Conservation (phyloP, 2,329 filamentous ascomycete species). For the Cyphellophora attinorum region DNA sequence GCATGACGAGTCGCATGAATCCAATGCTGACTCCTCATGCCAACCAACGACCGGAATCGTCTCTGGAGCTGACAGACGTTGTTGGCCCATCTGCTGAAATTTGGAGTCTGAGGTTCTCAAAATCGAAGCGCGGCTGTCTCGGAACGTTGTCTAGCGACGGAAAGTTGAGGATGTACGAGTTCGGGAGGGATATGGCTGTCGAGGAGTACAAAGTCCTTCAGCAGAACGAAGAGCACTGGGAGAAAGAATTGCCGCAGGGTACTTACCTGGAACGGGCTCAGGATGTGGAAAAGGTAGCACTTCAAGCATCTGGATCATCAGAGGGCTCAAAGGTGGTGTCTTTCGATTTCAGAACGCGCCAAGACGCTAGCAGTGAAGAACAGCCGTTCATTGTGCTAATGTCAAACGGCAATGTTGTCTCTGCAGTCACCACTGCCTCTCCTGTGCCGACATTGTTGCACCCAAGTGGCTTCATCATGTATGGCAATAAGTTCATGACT, state of each 20-base stretch:
- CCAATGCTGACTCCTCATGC: constrained; percentile 18
- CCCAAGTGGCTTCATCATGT: not conserved
- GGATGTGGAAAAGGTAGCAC: constrained; percentile 35
- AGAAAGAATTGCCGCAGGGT: constrained; percentile 30
- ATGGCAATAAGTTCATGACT: not conserved
- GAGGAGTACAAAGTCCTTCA: constrained; percentile 29
- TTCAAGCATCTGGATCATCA: constrained; percentile 33
- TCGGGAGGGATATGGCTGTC: constrained; percentile 39
- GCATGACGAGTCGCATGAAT: constrained; percentile 30
- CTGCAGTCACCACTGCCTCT: constrained; percentile 26
- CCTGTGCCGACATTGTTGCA: constrained; percentile 10
- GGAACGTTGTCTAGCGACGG: constrained; percentile 51
- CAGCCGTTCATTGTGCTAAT: constrained; percentile 45
- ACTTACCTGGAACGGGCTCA: constrained; percentile 37
- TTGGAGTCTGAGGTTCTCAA: constrained; percentile 54
- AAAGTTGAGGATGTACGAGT: constrained; percentile 47
- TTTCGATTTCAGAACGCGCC: constrained; percentile 50
- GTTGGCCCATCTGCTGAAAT: constrained; percentile 44
- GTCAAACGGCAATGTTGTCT: constrained; percentile 40
- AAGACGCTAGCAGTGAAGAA: constrained; percentile 28
- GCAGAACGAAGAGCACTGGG: constrained; percentile 23
- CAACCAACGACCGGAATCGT: constrained; percentile 35
- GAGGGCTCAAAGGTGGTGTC: constrained; percentile 44
- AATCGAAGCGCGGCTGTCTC: constrained; percentile 47
- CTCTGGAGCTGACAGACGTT: constrained; percentile 46